These are phyloP conservation scores for Hyparrhenia diplandra DNA, from an alignment of 176 grass and related monocot species.

Conservation along the genomic window DNA sequence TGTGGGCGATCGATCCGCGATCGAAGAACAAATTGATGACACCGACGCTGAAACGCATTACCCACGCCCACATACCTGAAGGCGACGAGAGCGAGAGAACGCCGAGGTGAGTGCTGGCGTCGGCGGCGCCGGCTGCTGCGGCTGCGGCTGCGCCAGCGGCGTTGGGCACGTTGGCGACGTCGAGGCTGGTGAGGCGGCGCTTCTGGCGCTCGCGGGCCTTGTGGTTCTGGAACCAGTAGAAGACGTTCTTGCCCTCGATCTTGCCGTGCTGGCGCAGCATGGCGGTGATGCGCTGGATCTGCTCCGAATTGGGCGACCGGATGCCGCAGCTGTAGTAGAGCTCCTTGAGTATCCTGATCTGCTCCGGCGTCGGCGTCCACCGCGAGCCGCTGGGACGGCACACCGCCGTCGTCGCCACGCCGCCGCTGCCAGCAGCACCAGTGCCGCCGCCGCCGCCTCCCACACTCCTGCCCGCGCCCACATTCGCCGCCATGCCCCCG, in stretches of 20 bases:
- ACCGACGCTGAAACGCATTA: too few relatives aligned
- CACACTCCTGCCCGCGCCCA: background rate
- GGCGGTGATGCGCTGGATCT: constrained; percentile 91
- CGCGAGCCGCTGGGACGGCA: constrained; percentile 65
- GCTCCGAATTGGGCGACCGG: constrained; percentile 80
- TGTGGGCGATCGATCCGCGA: background rate
- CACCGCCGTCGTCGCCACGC: background rate
- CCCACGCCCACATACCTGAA: background rate
- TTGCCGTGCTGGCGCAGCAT: constrained; percentile 75
- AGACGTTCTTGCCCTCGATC: constrained; percentile 99
- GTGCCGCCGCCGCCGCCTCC: background rate
- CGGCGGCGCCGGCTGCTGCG: background rate
- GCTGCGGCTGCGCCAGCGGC: background rate
- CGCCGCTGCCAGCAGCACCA: background rate
- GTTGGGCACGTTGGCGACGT: constrained; percentile 12
- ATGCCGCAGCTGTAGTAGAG: constrained; percentile 89
- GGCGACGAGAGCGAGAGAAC: constrained; percentile 27
- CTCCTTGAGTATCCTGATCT: constrained; percentile 76
- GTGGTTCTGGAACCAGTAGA: constrained; percentile 99
- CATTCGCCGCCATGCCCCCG: background rate
- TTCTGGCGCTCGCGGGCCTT: constrained; percentile 97
- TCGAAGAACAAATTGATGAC: too few relatives aligned
- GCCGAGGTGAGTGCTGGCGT: background rate
- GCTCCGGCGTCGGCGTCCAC: constrained; percentile 90
- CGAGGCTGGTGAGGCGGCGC: constrained; percentile 60